These are phyloP conservation scores for Chlorophyllum brunneum DNA, from an alignment of 768 basidiomycete genomes.

Conservation along the genomic window DNA sequence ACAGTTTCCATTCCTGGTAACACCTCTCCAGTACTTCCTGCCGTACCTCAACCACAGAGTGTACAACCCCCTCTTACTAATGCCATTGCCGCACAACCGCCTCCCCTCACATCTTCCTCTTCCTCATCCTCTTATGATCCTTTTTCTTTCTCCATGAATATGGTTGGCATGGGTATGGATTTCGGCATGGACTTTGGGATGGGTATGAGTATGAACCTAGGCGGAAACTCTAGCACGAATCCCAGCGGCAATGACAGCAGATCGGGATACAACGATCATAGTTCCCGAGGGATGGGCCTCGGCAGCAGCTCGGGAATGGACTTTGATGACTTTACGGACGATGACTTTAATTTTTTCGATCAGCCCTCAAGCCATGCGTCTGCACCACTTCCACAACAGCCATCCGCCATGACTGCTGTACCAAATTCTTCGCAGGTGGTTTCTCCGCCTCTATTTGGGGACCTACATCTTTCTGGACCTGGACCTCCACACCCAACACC, in stretches of 20 bases:
- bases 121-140: conserved; percentile 35
- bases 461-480: conserved; percentile 19
- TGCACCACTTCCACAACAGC: conserved; percentile 5
- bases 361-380: conserved; percentile 33
- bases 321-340: conserved; percentile 75
- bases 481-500: conserved; percentile 15
- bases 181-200: conserved; percentile 34
- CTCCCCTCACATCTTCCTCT: conserved; percentile 14
- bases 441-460: conserved; percentile 21
- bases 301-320: conserved; percentile 34
- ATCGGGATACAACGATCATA: conserved; percentile 21
- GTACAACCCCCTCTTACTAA: conserved; percentile 5
- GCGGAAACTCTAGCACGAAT: conserved; percentile 20
- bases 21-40: conserved; percentile 25
- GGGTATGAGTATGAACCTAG: conserved; percentile 27
- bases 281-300: conserved; percentile 28
- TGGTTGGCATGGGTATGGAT: conserved; percentile 49
- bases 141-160: conserved; percentile 40
- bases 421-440: background rate
- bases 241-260: conserved; percentile 1
- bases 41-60: conserved; percentile 11
- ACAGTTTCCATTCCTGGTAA: conserved; percentile 18
- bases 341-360: conserved; percentile 89
- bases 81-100: conserved; percentile 4
- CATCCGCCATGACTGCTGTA: background rate